These are phyloP conservation scores for Rubia peregrina DNA, from an alignment of 305 asterid species.

Conservation along the genomic window DNA sequence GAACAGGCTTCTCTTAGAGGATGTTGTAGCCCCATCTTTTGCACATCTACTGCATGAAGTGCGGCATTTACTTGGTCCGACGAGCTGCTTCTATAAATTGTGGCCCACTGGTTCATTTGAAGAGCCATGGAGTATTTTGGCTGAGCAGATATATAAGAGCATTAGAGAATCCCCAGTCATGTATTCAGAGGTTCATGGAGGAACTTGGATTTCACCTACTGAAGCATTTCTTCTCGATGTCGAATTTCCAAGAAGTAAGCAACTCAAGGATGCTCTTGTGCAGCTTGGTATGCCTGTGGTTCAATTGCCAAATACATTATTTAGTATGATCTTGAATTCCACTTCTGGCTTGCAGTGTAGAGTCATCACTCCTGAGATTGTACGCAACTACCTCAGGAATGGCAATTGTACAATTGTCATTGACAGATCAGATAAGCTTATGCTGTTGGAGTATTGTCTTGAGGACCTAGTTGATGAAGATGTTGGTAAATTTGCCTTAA, in stretches of 20 bases:
- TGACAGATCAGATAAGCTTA: constrained; percentile 48
- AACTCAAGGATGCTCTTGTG: constrained; percentile 62
- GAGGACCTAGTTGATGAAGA: constrained; percentile 87
- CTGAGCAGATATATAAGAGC: constrained; percentile 55
- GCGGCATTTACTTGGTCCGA: constrained; percentile 54
- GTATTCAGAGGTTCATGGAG: constrained; percentile 60
- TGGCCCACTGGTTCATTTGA: constrained; percentile 97
- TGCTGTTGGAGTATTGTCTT: constrained; percentile 90
- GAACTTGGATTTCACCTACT: constrained; percentile 78
- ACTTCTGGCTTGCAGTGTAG: constrained; percentile 39
- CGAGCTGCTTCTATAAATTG: constrained; percentile 58
- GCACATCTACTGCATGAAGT: constrained; percentile 54
- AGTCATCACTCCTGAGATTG: constrained; percentile 84
- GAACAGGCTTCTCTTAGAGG: constrained; percentile 94
- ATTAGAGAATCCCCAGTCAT: constrained; percentile 62
- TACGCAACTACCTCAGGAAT: constrained; percentile 64
- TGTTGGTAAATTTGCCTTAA: constrained; percentile 51
- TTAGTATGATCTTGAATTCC: constrained; percentile 61
- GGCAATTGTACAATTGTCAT: constrained; percentile 33
- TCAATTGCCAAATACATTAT: constrained; percentile 63
- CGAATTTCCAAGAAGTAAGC: constrained; percentile 53
- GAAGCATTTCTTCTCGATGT: constrained; percentile 71
- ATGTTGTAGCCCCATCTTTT: constrained; percentile 82
- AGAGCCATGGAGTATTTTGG: constrained; percentile 91
- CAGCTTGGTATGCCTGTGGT: constrained; percentile 87